phyloP scores from a whole-genome alignment of 2,329 filamentous ascomycete genomes.

The Colletotrichum orbiculare region DNA sequence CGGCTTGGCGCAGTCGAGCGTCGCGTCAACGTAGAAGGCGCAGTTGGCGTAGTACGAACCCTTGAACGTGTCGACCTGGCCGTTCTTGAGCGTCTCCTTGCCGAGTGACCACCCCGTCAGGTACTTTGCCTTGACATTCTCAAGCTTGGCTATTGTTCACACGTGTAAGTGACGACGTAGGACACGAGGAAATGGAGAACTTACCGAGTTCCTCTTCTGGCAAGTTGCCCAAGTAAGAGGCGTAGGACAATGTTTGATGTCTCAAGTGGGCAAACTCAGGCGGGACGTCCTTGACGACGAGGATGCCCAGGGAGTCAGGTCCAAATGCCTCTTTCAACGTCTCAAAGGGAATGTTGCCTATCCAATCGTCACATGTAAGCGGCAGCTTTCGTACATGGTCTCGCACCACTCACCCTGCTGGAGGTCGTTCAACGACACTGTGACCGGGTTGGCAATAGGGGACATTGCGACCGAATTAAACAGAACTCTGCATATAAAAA shows the following conservation, averaged over 20 bases:
- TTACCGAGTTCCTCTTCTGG: constrained; percentile 76
- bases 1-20: constrained; percentile 71
- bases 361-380: constrained; percentile 33
- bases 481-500: background rate
- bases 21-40: constrained; percentile 77
- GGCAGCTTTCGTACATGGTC: background rate
- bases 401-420: constrained; percentile 60
- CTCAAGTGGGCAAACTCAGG: constrained; percentile 77
- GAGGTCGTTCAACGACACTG: constrained; percentile 71
- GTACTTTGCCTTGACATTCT: constrained; percentile 71
- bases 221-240: constrained; percentile 89
- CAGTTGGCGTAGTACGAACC: constrained; percentile 89
- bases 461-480: constrained; percentile 50
- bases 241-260: constrained; percentile 81
- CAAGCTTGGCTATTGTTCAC: constrained; percentile 59
- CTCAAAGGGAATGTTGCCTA: constrained; percentile 75
- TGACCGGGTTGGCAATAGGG: constrained; percentile 64
- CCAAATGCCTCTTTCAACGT: constrained; percentile 86
- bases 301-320: constrained; percentile 88
- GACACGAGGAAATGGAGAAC: constrained; percentile 37
- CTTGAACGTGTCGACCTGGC: constrained; percentile 82
- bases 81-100: constrained; percentile 83
- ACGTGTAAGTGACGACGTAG: constrained; percentile 32
- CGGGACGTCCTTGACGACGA: constrained; percentile 90
- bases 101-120: constrained; percentile 82